These are phyloP conservation scores for Alternaria gaisen DNA, from an alignment of 2,329 filamentous ascomycete genomes.

Conservation along the genomic window DNA sequence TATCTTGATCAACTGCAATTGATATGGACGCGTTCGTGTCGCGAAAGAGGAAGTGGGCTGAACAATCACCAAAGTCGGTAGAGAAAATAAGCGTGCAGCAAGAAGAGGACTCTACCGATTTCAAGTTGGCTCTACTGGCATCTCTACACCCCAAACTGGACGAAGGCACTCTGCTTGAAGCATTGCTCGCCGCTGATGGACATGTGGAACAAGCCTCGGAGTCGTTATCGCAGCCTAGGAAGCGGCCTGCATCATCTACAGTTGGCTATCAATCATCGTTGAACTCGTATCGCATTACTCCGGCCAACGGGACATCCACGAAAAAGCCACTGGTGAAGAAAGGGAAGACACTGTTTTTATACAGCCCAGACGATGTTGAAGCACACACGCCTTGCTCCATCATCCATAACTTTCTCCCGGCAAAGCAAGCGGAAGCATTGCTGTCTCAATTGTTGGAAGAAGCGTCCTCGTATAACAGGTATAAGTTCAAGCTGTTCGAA, in stretches of 20 bases:
- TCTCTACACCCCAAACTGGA: slow-evolving; percentile 75
- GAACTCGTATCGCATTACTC: slow-evolving; percentile 33
- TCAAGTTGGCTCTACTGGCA: slow-evolving; percentile 84
- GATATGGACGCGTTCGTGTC: slow-evolving; percentile 52
- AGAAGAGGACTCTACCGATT: slow-evolving; percentile 80
- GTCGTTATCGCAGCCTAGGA: slow-evolving; percentile 58
- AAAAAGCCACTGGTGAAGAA: slow-evolving; percentile 70
- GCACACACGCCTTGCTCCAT: slow-evolving; percentile 89
- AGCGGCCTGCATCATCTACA: slow-evolving; percentile 32
- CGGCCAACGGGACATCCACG: slow-evolving; percentile 1
- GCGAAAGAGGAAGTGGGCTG: slow-evolving; percentile 45
- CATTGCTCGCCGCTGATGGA: slow-evolving; percentile 79
- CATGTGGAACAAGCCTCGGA: slow-evolving; percentile 72
- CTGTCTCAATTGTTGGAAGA: slow-evolving; percentile 80
- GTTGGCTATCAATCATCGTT: slow-evolving; percentile 58
- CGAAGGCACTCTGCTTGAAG: slow-evolving; percentile 76
- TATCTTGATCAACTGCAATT: not conserved
- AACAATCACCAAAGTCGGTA: slow-evolving; percentile 11
- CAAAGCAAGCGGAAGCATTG: slow-evolving; percentile 75
- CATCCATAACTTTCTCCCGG: slow-evolving; percentile 86
- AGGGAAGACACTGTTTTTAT: slow-evolving; percentile 84
- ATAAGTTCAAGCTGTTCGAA: slow-evolving; percentile 87
- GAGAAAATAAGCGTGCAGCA: slow-evolving; percentile 6
- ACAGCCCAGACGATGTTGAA: slow-evolving; percentile 80
- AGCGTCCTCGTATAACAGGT: slow-evolving; percentile 72